phyloP scores from a whole-genome alignment of 495 filamentous ascomycete species.

The Zalerion maritima region DNA sequence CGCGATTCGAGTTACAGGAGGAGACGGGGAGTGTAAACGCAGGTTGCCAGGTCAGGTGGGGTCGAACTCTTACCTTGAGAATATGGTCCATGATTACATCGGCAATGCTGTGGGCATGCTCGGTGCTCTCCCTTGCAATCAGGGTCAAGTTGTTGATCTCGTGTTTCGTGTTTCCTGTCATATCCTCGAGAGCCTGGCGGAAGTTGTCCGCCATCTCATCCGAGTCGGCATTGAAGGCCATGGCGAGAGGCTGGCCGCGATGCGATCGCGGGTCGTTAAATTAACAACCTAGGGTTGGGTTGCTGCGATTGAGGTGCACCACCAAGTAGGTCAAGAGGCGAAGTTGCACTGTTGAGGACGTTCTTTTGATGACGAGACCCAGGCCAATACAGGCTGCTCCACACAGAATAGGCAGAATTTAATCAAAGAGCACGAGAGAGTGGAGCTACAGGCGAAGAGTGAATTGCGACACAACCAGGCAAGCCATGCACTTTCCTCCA shows the following conservation, averaged over 20 bases:
- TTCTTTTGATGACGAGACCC: conserved; percentile 2
- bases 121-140: conserved; percentile 91
- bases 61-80: conserved; percentile 81
- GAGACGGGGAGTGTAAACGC: conserved; percentile 2
- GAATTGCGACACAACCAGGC: too few species aligned
- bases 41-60: too few species aligned
- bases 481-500: too few species aligned
- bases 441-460: too few species aligned
- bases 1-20: background rate
- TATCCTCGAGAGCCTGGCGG: conserved; percentile 78
- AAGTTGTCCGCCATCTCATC: conserved; percentile 93
- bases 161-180: conserved; percentile 73
- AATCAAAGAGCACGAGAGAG: too few species aligned
- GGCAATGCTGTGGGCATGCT: conserved; percentile 83
- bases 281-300: too few species aligned
- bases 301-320: conserved; percentile 10
- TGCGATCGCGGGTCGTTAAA: too few species aligned
- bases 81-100: conserved; percentile 84
- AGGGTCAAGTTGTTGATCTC: conserved; percentile 93
- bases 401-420: too few species aligned
- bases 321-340: conserved; percentile 3
- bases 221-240: conserved; percentile 58
- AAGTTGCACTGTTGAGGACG: conserved; percentile 5
- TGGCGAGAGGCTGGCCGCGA: too few species aligned
- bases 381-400: conserved; percentile 1